Percentiles rank a stretch among this genome's conserved stretches.
Evolutionary conservation across 768 basidiomycete species (phyloP).

Genomic region (Tylopilus felleus): DNA sequence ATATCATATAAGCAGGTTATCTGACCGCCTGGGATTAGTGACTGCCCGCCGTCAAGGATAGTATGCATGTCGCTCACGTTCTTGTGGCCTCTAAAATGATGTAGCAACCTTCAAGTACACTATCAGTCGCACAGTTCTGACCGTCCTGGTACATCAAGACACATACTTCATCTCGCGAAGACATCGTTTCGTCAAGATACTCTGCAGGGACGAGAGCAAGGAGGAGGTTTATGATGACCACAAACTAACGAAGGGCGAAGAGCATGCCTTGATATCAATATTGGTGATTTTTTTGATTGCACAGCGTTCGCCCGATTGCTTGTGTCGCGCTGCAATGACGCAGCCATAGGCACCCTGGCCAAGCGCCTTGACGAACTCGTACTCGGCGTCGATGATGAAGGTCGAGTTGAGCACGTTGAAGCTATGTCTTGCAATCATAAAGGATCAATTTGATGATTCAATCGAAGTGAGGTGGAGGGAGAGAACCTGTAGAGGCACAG

Average conservation of each 20-base stretch:
- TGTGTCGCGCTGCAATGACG: constrained; percentile 83
- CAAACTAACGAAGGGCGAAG: neutral
- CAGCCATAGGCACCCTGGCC: constrained; percentile 95
- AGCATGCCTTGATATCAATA: constrained; percentile 77
- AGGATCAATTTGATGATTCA: neutral
- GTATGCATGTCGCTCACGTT: constrained; percentile 56
- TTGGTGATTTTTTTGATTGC: constrained; percentile 97
- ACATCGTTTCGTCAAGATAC: constrained; percentile 95
- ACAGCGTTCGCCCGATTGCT: constrained; percentile 79
- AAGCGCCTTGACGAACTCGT: constrained; percentile 93
- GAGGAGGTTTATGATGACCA: neutral
- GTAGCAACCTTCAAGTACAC: constrained; percentile 60
- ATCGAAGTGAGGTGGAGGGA: too few species aligned
- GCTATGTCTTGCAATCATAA: constrained; percentile 64
- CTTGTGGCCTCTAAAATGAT: constrained; percentile 99
- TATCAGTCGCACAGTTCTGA: constrained; percentile 12
- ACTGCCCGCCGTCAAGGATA: neutral
- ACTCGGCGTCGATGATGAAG: constrained; percentile 84
- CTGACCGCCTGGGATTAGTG: constrained; percentile 38
- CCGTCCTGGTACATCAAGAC: neutral
- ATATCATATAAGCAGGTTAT: constrained; percentile 97
- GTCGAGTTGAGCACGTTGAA: constrained; percentile 83
- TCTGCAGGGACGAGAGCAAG: constrained; percentile 39
- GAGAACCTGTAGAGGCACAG: too few species aligned
- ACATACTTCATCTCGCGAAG: constrained; percentile 87